Evolutionary conservation across 371 early-diverging fungal species (phyloP).

Genomic region (Mucor mucedo): DNA sequence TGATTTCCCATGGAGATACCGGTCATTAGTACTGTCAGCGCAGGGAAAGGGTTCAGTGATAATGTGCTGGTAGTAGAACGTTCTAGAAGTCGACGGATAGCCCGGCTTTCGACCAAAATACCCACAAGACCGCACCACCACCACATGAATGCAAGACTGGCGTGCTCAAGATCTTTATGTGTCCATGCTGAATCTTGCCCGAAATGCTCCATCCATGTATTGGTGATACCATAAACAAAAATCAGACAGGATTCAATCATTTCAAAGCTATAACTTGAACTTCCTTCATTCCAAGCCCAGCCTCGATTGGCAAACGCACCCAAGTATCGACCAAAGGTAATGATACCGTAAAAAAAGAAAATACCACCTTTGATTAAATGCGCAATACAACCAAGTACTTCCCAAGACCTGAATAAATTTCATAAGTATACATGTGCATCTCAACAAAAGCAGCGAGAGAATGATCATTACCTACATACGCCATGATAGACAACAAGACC

Average conservation of each 20-base stretch:
- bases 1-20: constrained; percentile 70
- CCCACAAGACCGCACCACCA: constrained; percentile 70
- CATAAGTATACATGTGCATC: no score
- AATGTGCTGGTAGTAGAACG: constrained; percentile 20
- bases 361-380: constrained; percentile 60
- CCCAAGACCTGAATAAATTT: constrained; percentile 36
- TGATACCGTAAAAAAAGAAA: constrained; percentile 53
- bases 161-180: constrained; percentile 71
- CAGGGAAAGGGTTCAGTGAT: constrained; percentile 61
- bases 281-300: constrained; percentile 56
- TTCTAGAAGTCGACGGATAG: constrained; percentile 47
- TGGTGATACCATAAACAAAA: constrained; percentile 66
- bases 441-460: no score
- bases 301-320: constrained; percentile 55
- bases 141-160: constrained; percentile 67
- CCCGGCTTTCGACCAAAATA: constrained; percentile 57
- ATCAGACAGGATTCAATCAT: constrained; percentile 55
- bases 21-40: constrained; percentile 62
- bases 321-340: constrained; percentile 52
- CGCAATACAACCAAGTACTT: constrained; percentile 52
- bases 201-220: constrained; percentile 72
- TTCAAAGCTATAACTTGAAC: constrained; percentile 51
- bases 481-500: constrained; percentile 57
- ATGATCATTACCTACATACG: constrained; percentile 41
- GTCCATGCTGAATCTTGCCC: constrained; percentile 57